phyloP scores from a whole-genome alignment of 345 rosid species.

The Noccaea bulbosa region DNA sequence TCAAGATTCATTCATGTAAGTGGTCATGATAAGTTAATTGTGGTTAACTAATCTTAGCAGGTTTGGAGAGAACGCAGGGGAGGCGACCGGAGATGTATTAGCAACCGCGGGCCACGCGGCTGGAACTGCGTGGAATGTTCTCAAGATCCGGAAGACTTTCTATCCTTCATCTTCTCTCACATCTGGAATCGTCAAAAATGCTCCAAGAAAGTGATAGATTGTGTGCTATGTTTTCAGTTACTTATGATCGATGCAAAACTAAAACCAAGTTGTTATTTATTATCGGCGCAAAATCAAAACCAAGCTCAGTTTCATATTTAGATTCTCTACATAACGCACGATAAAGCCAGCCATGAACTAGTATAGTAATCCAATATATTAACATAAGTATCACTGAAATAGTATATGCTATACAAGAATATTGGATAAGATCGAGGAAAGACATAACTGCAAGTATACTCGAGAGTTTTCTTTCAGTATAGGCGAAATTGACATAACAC shows the following conservation, averaged over 20 bases:
- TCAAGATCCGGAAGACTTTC: constrained; percentile 74
- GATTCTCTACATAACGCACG: constrained; percentile 2
- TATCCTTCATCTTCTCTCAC: constrained; percentile 71
- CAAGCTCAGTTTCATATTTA: constrained; percentile 11
- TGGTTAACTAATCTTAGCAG: constrained; percentile 39
- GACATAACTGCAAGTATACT: no score
- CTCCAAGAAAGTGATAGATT: constrained; percentile 38
- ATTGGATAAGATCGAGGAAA: no score
- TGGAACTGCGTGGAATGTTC: constrained; percentile 70
- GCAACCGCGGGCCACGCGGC: constrained; percentile 85
- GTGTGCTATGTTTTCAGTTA: background rate
- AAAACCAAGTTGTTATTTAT: constrained; percentile 14
- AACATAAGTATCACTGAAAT: no score
- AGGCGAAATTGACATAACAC: no score
- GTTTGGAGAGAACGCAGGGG: constrained; percentile 85
- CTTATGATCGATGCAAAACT: constrained; percentile 29
- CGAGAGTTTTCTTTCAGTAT: no score
- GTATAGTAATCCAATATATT: no score
- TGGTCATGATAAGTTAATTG: constrained; percentile 6
- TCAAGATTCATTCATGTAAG: background rate
- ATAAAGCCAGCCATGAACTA: background rate
- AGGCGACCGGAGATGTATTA: constrained; percentile 69
- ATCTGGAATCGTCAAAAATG: constrained; percentile 55
- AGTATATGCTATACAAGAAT: no score
- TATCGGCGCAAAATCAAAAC: constrained; percentile 24